Evolutionary conservation across 148 eudicot species (phyloP).

Genomic region (Heliosperma pusillum): DNA sequence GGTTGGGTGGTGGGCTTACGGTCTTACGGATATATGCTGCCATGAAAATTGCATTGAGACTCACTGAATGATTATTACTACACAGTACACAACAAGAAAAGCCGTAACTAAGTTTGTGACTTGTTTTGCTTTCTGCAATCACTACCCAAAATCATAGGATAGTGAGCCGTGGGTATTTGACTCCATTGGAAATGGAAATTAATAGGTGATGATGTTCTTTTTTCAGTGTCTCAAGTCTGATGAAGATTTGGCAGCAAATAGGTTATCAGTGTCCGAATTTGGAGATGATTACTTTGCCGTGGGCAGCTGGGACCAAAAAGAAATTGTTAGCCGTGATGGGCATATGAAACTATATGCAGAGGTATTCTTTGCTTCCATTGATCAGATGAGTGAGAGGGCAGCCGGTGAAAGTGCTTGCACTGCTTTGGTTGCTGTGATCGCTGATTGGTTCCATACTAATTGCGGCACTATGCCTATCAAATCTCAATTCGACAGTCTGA

Average conservation of each 20-base stretch:
- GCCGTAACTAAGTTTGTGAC: no score
- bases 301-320: conserved; percentile 87
- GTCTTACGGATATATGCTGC: no score
- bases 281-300: conserved; percentile 92
- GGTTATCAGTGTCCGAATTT: conserved; percentile 65
- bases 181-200: background rate
- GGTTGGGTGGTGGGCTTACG: no score
- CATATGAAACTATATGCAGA: conserved; percentile 71
- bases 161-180: background rate
- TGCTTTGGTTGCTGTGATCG: conserved; percentile 90
- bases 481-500: conserved; percentile 78
- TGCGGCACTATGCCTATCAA: conserved; percentile 65
- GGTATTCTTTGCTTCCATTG: conserved; percentile 89
- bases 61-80: no score
- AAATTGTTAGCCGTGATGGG: conserved; percentile 82
- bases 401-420: conserved; percentile 99
- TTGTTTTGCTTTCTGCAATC: background rate
- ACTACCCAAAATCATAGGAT: no score
- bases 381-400: conserved; percentile 87
- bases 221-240: conserved; percentile 60
- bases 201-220: background rate
- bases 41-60: no score
- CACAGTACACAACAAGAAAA: no score
- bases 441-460: conserved; percentile 83
- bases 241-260: conserved; percentile 55